phyloP scores from a whole-genome alignment of 768 basidiomycete genomes.

The Russula olivacea region DNA sequence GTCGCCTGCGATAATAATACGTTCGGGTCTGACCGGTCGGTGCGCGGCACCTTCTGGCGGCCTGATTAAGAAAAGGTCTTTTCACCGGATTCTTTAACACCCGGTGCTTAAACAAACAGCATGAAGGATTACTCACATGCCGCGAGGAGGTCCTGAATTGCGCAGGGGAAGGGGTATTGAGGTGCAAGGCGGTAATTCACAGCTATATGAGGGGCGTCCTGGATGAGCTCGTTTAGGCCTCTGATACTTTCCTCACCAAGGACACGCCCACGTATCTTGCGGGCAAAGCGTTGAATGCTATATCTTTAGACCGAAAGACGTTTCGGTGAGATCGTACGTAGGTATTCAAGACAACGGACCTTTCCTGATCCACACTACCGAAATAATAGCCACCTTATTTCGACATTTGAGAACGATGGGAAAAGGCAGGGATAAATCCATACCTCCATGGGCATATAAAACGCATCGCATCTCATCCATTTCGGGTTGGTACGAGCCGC shows the following conservation, averaged over 20 bases:
- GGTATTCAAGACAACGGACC: slow-evolving; percentile 34
- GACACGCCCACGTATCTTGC: slow-evolving; percentile 89
- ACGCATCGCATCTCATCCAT: slow-evolving; percentile 86
- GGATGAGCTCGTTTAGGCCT: slow-evolving; percentile 11
- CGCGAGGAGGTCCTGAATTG: slow-evolving; percentile 81
- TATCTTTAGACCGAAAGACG: slow-evolving; percentile 39
- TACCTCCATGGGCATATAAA: slow-evolving; percentile 74
- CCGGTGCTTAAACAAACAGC: background rate
- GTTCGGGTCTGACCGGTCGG: slow-evolving; percentile 67
- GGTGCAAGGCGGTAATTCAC: slow-evolving; percentile 86
- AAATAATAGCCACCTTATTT: slow-evolving; percentile 77
- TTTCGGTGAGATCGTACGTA: background rate
- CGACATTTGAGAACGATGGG: slow-evolving; percentile 19
- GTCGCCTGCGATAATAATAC: slow-evolving; percentile 84
- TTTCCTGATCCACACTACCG: slow-evolving; percentile 72
- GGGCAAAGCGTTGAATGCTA: slow-evolving; percentile 75
- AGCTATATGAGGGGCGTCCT: slow-evolving; percentile 41
- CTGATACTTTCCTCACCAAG: slow-evolving; percentile 44
- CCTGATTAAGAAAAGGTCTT: slow-evolving; percentile 84
- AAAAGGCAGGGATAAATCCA: slow-evolving; percentile 17
- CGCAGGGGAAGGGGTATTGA: slow-evolving; percentile 95
- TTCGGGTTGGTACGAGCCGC: slow-evolving; percentile 48
- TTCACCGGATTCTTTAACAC: background rate
- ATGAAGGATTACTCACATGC: slow-evolving; percentile 53
- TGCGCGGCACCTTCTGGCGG: slow-evolving; percentile 80